These are phyloP conservation scores for Boletus huronensis DNA, from an alignment of 768 basidiomycete species.

Conservation along the genomic window DNA sequence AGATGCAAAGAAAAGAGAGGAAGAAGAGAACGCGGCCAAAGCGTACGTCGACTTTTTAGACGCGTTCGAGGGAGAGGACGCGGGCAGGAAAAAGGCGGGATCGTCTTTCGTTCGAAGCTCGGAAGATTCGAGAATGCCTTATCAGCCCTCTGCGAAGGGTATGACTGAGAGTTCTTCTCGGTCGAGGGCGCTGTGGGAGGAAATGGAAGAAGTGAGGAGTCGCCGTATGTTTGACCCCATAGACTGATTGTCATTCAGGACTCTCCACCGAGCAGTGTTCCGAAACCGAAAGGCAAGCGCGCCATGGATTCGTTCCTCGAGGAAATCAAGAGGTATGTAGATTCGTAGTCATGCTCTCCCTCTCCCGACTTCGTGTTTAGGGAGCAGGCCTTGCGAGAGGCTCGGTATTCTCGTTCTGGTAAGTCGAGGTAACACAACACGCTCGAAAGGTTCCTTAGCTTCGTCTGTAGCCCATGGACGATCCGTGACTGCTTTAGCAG, in stretches of 20 bases:
- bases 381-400: slow-evolving; percentile 90
- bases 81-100: slow-evolving; percentile 44
- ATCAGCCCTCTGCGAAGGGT: slow-evolving; percentile 41
- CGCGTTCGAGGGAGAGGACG: slow-evolving; percentile 74
- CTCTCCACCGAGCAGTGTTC: slow-evolving; percentile 51
- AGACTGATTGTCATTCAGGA: slow-evolving; percentile 35
- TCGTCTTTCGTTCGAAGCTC: slow-evolving; percentile 64
- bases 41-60: slow-evolving; percentile 84
- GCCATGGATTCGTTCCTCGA: slow-evolving; percentile 96
- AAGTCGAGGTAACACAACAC: slow-evolving; percentile 11
- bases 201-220: slow-evolving; percentile 34
- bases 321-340: slow-evolving; percentile 83
- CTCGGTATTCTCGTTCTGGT: slow-evolving; percentile 73
- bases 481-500: slow-evolving; percentile 89
- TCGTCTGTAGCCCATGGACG: slow-evolving; percentile 50
- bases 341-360: background rate
- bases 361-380: slow-evolving; percentile 39
- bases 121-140: slow-evolving; percentile 35
- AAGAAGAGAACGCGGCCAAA: slow-evolving; percentile 74
- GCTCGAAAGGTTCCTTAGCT: background rate
- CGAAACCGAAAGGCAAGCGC: slow-evolving; percentile 88
- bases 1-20: slow-evolving; percentile 82
- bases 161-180: slow-evolving; percentile 30
- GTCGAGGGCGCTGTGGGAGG: slow-evolving; percentile 29
- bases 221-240: background rate